phyloP scores from a whole-genome alignment of 768 basidiomycete genomes.

The Sistotremastrum suecicum region DNA sequence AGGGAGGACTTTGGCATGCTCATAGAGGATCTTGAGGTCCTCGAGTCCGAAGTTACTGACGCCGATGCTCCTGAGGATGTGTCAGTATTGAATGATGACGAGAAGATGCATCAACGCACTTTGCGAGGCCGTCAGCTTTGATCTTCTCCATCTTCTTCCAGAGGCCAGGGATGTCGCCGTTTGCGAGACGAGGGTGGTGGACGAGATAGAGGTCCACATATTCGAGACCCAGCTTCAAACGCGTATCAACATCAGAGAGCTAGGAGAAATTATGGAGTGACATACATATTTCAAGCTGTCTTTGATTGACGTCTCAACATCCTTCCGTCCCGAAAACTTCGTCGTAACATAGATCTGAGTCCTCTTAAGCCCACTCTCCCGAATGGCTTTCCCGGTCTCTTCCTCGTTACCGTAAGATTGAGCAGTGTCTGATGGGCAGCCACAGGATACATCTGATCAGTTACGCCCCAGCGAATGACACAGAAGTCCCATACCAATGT shows the following conservation, averaged over 20 bases:
- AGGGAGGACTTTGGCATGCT: conserved; percentile 45
- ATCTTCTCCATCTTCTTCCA: conserved; percentile 55
- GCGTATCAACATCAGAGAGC: conserved; percentile 8
- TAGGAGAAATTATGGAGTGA: neutral
- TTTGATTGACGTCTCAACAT: conserved; percentile 39
- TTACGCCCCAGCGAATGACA: neutral
- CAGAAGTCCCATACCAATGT: conserved; percentile 35
- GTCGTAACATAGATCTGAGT: conserved; percentile 50
- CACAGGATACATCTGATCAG: neutral
- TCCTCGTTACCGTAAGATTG: conserved; percentile 46
- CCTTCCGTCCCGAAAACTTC: conserved; percentile 40
- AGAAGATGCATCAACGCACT: conserved; percentile 18
- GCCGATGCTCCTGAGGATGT: conserved; percentile 43
- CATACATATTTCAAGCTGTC: conserved; percentile 43
- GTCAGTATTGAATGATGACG: neutral
- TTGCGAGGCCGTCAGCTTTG: conserved; percentile 38
- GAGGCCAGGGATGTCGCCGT: conserved; percentile 42
- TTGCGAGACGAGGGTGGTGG: conserved; percentile 38
- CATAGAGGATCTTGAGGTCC: conserved; percentile 39
- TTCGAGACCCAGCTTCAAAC: conserved; percentile 39
- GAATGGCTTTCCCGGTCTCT: conserved; percentile 39
- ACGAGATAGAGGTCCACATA: conserved; percentile 65
- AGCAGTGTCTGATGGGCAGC: conserved; percentile 33
- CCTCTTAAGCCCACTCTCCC: conserved; percentile 42
- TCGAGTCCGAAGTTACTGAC: conserved; percentile 52